Base-by-base conservation (phyloP, 176 grass and related monocot genomes). In the Carex myosuroides region DNA sequence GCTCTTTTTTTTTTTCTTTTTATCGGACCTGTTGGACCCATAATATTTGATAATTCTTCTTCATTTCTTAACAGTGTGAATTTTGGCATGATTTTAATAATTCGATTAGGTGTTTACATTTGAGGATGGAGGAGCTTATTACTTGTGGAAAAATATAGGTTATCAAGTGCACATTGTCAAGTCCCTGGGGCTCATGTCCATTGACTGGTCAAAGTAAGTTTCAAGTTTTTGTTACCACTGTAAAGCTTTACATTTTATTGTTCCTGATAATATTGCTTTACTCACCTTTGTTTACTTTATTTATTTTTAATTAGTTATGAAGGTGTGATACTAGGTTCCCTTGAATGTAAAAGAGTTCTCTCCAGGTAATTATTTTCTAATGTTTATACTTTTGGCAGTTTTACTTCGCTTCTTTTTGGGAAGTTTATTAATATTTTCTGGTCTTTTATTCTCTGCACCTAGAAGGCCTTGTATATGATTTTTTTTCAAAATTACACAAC, bases 181-280 rank as follows among this genome's bases (percentile, higher is more conserved):
- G 7, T 72, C 58, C 64, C 57, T 81, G 64, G 87, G 30, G 50
- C 87, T 83, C 84, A 71, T 81, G 64, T 85, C 32, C 62, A 59
- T 95, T 8, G 88, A 99, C 87, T 99, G 96, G 96, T 95, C 77
- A 88, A 93, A 90, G 96, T 99, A 84, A 92, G 93, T 85, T 60
- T 60, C 63, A 1, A 72, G 11, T 39, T 70, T n/a, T 70, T 50
- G 33, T 63, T 29, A 39, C 7, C 39, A 60, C 32, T 70, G 26
- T 75, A 48, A 16, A 53, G 21, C 32, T 61, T 44, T 58, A 7
- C 48, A 54, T 10, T 79, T 53, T 68, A 58, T 18, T 53, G 32
- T 80, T 89, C 85, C 35, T 79, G 69, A 39, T 85, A 56, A 35
- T 54, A 68, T 69, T 13, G 58, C 42, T 7, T 63, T 85, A 44